These are phyloP conservation scores for Lachnellula hyalina DNA, from an alignment of 2,329 filamentous ascomycete species.

Conservation along the genomic window DNA sequence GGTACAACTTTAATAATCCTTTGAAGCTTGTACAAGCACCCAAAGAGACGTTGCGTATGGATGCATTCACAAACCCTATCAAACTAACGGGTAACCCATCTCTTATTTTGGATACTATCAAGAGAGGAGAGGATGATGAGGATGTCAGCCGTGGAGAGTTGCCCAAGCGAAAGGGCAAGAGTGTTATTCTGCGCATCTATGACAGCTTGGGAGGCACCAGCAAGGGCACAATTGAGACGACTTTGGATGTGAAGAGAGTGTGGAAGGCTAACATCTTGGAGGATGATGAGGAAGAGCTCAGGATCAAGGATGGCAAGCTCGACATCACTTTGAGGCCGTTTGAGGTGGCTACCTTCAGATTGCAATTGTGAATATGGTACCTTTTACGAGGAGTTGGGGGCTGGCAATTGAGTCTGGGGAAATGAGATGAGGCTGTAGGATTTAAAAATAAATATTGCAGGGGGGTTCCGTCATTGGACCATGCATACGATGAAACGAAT, in stretches of 20 bases:
- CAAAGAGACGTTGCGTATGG: constrained; percentile 37
- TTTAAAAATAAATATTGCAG: no score
- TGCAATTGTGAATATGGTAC: constrained; percentile 43
- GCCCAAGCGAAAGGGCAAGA: constrained; percentile 63
- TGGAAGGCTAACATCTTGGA: constrained; percentile 85
- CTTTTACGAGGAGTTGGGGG: no score
- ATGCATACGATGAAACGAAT: no score
- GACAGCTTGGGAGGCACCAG: constrained; percentile 81
- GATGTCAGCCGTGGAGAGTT: constrained; percentile 62
- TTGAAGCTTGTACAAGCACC: constrained; percentile 48
- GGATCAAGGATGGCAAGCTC: constrained; percentile 43
- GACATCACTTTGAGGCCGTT: constrained; percentile 68
- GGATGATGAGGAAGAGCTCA: constrained; percentile 69
- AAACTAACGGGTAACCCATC: constrained; percentile 60
- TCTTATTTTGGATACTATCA: constrained; percentile 81
- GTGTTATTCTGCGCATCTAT: constrained; percentile 79
- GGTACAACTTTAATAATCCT: constrained; percentile 86
- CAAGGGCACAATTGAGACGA: constrained; percentile 62
- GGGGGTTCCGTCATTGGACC: no score
- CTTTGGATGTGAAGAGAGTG: constrained; percentile 67
- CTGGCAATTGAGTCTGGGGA: no score
- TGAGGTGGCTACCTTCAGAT: constrained; percentile 76
- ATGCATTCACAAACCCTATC: constrained; percentile 49
- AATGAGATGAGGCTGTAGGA: no score
- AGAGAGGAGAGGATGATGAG: constrained; percentile 85